Percentiles rank a stretch among this genome's conserved stretches.
Conservation (phyloP, 2,329 filamentous ascomycete genomes). For the Fusarium abutilonis region DNA sequence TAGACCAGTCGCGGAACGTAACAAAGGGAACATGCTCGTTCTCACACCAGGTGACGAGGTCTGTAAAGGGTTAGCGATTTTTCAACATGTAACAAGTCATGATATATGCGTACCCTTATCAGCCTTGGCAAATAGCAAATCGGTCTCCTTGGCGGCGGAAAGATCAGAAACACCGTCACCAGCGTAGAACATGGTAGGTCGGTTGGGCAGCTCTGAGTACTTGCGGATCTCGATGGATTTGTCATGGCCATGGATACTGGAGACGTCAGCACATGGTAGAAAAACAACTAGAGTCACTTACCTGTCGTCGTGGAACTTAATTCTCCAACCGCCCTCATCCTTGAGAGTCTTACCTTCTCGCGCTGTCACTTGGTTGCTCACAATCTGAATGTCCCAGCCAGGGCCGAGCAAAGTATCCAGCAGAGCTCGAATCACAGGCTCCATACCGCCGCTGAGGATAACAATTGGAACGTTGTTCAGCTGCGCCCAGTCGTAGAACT, state of each 20-base stretch:
- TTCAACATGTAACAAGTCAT: neutral
- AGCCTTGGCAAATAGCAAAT: constrained; percentile 92
- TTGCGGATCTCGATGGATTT: constrained; percentile 92
- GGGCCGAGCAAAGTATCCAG: constrained; percentile 82
- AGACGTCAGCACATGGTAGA: constrained; percentile 7
- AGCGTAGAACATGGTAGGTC: constrained; percentile 91
- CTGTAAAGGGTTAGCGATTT: constrained; percentile 54
- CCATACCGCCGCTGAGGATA: constrained; percentile 92
- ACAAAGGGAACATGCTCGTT: constrained; percentile 87
- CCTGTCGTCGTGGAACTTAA: constrained; percentile 88
- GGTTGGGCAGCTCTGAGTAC: constrained; percentile 78
- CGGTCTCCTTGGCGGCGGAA: constrained; percentile 90
- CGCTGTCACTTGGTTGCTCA: constrained; percentile 82
- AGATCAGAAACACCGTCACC: constrained; percentile 94
- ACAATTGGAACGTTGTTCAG: constrained; percentile 90
- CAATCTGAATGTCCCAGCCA: constrained; percentile 84
- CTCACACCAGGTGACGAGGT: constrained; percentile 88
- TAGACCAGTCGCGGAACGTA: constrained; percentile 84
- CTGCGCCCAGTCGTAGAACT: constrained; percentile 86
- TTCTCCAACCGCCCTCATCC: constrained; percentile 84
- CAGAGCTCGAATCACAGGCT: constrained; percentile 86
- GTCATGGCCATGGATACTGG: constrained; percentile 90
- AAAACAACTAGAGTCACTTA: constrained; percentile 46
- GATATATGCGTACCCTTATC: constrained; percentile 73
- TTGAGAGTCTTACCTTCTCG: constrained; percentile 76